Base-by-base conservation (phyloP, 2,329 filamentous ascomycete species). In the Arthrinium puccinioides region DNA sequence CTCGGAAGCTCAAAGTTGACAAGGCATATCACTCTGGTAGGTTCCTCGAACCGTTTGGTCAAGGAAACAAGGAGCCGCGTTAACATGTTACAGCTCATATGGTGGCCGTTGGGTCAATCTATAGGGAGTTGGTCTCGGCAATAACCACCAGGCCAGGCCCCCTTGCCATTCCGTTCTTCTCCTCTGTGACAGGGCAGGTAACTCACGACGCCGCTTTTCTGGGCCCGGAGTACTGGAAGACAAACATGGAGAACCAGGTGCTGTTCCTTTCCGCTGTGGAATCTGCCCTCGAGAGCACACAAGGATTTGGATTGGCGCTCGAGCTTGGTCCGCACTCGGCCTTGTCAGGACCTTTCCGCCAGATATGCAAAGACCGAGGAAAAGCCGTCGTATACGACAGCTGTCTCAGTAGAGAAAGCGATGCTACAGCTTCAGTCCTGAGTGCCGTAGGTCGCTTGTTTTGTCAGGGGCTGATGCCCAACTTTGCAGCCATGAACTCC, bases 241-340 rank as follows among this genome's bases (percentile, higher is more conserved):
- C 5, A 8, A 40, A 40, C 16, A 6, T 40, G 8, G 33, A 40
- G 19, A 32, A 32, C 4, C 38, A 32, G 6, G 38, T 40, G 6
- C 19, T 14, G 5, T 40, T 40, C 33, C n/a, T 14, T 10, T 10
- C 19, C 3, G 37, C 32, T 10, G n/a, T 14, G 6, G 10, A n/a
- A n/a, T 56, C 56, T 2, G 51, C 48, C 4, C 60, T 58, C 39
- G 3, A 4, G 8, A n/a, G 7, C 5, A 10, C 41, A 27, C 39
- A 38, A 13, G 25, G 42, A 9, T 40, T 47, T 27, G n/a, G 41
- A 5, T 30, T 52, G n/a, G n/a, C n/a, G n/a, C 3, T 31, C 48
- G 19, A 50, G 7, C 39, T 46, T 27, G 57, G 55, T 37, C 48
- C 45, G 1, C 53, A 61, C 34, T 55, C 52, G 2, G 50, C 50